Base-by-base conservation (phyloP, 192 early-diverging fungal species). In the Backusella tarrabulga region DNA sequence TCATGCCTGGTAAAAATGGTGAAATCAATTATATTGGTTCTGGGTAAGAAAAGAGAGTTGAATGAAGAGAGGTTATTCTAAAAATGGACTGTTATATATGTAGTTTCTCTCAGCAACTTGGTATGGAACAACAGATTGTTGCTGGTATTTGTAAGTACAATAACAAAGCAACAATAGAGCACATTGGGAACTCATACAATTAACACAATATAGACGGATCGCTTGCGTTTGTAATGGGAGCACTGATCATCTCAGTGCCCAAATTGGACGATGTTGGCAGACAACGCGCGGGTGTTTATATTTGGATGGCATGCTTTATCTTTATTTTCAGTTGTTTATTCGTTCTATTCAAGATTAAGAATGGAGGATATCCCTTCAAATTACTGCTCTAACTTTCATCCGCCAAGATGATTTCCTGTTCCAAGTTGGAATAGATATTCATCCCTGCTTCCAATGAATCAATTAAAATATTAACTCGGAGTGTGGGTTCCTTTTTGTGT, bases 91-190 rank as follows among this genome's bases (percentile, higher is more conserved):
- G 3, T 40, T 0, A 32, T 32, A 32, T 32, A 32, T 32, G 0
- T 32, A 32, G 32, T 32, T 94, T 92, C 84, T 86, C 89, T 50
- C 84, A 86, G 32, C 93, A 94, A 75, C 89, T 90, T 72, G 88
- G 90, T 12, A 76, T 92, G 19, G 94, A 95, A 79, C 88, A 85
- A 26, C 91, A 94, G 74, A 89, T 95, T 40, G 87, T 93, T 9
- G 91, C 91, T 6, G 46, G 89, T 8, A 83, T 94, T 6, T 95
- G 94, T 93, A 88, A 77, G 88, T 68, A 68, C 0, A 32, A 12
- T 5, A 32, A 12, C 26, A 46, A 5, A 7, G 41, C 3, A 40
- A 40, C 11, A 40, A 29, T 15, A 29, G 7, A 71, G n/a, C 50
- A 21, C 19, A 52, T 19, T 15, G 38, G 46, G 5, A 4, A 72